Evolutionary conservation across 352 stramenopile species (phyloP).

Genomic region (Stramenopiles sp.): DNA sequence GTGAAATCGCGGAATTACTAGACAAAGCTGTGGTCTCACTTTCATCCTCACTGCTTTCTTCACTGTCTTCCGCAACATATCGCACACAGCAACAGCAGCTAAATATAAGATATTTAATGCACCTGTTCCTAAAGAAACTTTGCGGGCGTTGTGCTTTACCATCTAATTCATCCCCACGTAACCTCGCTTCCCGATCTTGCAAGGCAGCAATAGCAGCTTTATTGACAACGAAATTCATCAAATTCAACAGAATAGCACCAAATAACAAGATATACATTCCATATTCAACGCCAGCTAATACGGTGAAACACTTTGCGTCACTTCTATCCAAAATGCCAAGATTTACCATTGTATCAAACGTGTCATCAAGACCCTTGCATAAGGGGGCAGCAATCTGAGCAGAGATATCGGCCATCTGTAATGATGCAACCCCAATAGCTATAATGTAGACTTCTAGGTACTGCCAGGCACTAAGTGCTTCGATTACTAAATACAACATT

Average conservation of each 20-base stretch:
- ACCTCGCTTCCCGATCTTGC: neutral
- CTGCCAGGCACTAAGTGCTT: neutral
- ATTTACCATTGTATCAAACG: neutral
- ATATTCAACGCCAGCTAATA: neutral
- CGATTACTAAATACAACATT: neutral
- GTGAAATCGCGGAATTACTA: neutral
- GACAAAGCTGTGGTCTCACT: neutral
- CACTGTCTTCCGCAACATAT: neutral
- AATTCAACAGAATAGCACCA: neutral
- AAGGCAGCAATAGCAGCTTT: neutral
- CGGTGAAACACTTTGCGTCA: neutral
- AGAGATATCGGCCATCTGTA: neutral
- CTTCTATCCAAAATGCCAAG: neutral
- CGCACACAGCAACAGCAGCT: slow-evolving; percentile 3
- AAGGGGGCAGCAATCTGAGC: neutral
- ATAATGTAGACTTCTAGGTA: slow-evolving; percentile 1
- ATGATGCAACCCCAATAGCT: neutral
- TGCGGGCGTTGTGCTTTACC: neutral
- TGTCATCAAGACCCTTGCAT: neutral
- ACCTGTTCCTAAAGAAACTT: neutral
- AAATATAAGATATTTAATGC: neutral
- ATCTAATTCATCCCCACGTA: neutral
- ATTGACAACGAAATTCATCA: neutral
- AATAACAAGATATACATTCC: neutral
- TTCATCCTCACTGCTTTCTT: neutral